phyloP scores from a whole-genome alignment of 1,284 basidiomycete species.

The Irpex rosettiformis region DNA sequence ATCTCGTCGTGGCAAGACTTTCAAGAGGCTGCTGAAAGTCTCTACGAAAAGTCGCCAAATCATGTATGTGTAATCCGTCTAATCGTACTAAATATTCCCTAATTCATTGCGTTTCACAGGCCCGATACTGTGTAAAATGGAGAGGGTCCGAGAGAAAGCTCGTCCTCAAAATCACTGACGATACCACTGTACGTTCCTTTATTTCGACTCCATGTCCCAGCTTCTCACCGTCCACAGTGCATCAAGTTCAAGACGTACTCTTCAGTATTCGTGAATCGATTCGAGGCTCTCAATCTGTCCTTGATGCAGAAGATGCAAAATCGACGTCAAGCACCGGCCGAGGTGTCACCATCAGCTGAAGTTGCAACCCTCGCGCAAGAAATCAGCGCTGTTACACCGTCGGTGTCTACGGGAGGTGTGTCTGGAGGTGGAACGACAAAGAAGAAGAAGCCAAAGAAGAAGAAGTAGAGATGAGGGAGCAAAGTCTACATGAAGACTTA shows the following conservation, averaged over 20 bases:
- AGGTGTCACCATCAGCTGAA: constrained; percentile 5
- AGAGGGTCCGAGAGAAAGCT: constrained; percentile 76
- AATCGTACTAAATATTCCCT: too few species aligned
- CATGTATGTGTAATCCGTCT: constrained; percentile 47
- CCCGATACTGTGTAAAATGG: constrained; percentile 89
- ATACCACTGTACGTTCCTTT: constrained; percentile 64
- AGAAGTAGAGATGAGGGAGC: constrained; percentile 35
- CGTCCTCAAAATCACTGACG: constrained; percentile 89
- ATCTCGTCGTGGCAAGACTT: constrained; percentile 82
- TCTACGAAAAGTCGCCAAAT: constrained; percentile 76
- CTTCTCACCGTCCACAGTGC: constrained; percentile 53
- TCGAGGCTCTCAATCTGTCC: constrained; percentile 84
- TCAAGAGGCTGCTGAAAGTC: constrained; percentile 79
- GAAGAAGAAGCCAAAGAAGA: constrained; percentile 57
- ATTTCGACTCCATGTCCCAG: not conserved
- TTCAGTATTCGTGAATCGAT: constrained; percentile 90
- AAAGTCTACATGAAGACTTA: not conserved
- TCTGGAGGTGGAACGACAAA: constrained; percentile 41
- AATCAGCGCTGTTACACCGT: constrained; percentile 15
- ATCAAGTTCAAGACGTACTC: constrained; percentile 94
- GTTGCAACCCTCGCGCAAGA: constrained; percentile 23
- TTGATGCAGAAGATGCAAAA: constrained; percentile 85
- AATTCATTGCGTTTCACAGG: too few species aligned
- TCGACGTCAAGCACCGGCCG: constrained; percentile 26
- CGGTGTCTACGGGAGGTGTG: constrained; percentile 19